phyloP scores from a whole-genome alignment of 306 rosid genomes.

The Crataegus laevigata region DNA sequence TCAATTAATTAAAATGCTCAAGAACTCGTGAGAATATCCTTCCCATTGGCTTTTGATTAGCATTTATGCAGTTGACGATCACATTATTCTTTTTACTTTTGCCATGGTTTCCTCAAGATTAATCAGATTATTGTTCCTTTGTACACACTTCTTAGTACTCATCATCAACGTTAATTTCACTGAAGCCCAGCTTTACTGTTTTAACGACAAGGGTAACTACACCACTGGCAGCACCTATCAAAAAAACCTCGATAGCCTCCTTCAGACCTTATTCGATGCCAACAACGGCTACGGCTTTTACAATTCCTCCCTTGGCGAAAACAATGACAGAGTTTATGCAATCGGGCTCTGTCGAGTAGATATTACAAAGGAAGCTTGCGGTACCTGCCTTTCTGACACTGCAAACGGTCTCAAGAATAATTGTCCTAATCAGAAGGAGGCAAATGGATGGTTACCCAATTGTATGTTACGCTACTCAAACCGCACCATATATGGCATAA shows the following conservation, averaged over 20 bases:
- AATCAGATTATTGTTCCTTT: not conserved
- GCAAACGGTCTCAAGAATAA: not conserved
- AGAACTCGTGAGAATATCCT: not conserved
- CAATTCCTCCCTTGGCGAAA: conserved; percentile 6
- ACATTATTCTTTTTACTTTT: not conserved
- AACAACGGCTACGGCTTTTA: not conserved
- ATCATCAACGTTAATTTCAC: not conserved
- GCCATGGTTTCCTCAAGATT: not conserved
- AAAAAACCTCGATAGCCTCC: not conserved
- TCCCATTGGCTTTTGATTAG: not conserved
- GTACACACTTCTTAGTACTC: not conserved
- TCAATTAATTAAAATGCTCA: too few relatives aligned
- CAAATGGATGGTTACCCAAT: conserved; percentile 9
- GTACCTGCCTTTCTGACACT: not conserved
- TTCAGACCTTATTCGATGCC: not conserved
- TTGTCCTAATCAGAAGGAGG: conserved; percentile 23
- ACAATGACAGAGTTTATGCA: not conserved
- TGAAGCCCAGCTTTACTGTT: not conserved
- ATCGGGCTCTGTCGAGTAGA: conserved; percentile 22
- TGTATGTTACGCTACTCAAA: conserved; percentile 24
- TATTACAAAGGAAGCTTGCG: not conserved
- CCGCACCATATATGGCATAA: not conserved
- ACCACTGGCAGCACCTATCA: not conserved
- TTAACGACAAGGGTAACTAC: not conserved
- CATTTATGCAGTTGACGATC: not conserved